Base-by-base conservation (phyloP, 1,284 basidiomycete species). In the Trametes polyzona region DNA sequence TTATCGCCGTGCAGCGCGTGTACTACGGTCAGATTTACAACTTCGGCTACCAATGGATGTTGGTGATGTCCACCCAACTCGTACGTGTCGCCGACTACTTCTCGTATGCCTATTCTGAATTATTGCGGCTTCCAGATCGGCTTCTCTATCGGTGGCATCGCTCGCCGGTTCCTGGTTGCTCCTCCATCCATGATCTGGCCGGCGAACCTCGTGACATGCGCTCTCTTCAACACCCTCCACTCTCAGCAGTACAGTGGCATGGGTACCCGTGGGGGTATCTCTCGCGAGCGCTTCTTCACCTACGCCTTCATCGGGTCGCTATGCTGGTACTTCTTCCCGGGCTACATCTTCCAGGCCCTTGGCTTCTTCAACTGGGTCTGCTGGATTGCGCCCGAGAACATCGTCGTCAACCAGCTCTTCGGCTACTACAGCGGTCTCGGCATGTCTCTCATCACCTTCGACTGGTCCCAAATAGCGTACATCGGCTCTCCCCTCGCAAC, bases 361-460 rank as follows among this genome's bases (percentile, higher is more conserved):
- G 70, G 69, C 29, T 71, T 72, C 53, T 84, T 84, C 68, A 81
- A 77, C 51, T 87, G 82, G 78, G 74, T 83, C 12, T 84, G 83
- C 69, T 88, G 86, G 85, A 83, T 86, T 56, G 80, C 75, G 32
- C 82, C 82, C 5, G 70, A 77, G 40, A 82, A 83, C 64, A 67
- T 88, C 26, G 83, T 86, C 37, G 84, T 96, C 63, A 96, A 97
- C 72, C 78, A 84, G 24, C 76, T 96, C 17, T 95, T 96, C 69
- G 95, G 95, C 30, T 84, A 84, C 17, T 78, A 77, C 57, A 80
- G 78, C 29, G 92, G 92, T 24, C 75, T 94, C 57, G 95, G 95
- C 3, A 91, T 97, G 87, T 80, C 74, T 3, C 65, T 76, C 47
- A 67, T 76, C 24, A 76, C 76, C 29, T 74, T 78, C 51, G 77